phyloP scores from a whole-genome alignment of 805 yeast species.

The Candida germanica region DNA sequence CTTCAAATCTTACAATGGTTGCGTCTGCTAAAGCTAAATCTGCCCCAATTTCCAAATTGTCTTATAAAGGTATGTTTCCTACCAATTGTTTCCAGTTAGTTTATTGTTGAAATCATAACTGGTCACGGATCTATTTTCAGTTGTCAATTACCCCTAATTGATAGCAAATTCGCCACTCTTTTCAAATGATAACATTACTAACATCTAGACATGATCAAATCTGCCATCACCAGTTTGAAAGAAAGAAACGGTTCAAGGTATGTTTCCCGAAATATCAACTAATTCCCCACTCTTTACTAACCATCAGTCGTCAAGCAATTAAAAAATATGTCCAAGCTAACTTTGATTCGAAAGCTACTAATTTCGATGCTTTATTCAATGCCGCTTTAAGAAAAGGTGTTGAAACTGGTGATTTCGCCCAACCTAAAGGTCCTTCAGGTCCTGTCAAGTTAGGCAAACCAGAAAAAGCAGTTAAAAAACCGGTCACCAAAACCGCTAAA shows the following conservation, averaged over 20 bases:
- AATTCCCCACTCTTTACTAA: too few species aligned
- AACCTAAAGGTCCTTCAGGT: slow-evolving; percentile 90
- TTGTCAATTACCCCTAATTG: slow-evolving; percentile 3
- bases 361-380: slow-evolving; percentile 75
- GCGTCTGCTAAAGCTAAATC: slow-evolving; percentile 24
- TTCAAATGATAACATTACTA: background rate
- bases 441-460: slow-evolving; percentile 67
- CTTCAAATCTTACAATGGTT: slow-evolving; percentile 28
- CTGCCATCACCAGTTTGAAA: slow-evolving; percentile 67
- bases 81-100: too few species aligned
- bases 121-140: too few species aligned
- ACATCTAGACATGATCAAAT: slow-evolving; percentile 54
- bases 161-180: background rate
- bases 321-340: slow-evolving; percentile 75
- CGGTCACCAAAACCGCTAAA: slow-evolving; percentile 13
- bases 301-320: slow-evolving; percentile 71
- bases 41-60: slow-evolving; percentile 29
- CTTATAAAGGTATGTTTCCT: slow-evolving; percentile 45
- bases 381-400: slow-evolving; percentile 79
- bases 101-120: too few species aligned
- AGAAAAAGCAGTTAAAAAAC: slow-evolving; percentile 31
- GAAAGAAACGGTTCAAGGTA: slow-evolving; percentile 79
- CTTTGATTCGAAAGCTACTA: slow-evolving; percentile 54
- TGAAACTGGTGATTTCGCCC: slow-evolving; percentile 67
- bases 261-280: slow-evolving; percentile 30